Percentiles rank a stretch among this genome's conserved stretches.
Evolutionary conservation across 352 stramenopile genomes (phyloP).

Genomic region (Poterioochromonas sp.): DNA sequence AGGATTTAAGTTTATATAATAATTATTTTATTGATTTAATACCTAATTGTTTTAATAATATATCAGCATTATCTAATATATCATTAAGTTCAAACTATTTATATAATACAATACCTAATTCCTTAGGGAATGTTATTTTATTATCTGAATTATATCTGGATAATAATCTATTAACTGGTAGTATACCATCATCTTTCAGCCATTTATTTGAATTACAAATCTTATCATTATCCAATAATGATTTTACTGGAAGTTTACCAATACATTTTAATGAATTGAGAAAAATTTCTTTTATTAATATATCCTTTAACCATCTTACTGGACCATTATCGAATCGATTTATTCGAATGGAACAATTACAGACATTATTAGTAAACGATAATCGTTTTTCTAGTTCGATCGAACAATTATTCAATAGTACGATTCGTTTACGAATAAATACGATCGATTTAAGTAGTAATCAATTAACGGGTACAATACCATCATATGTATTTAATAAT

Average conservation of each 20-base stretch:
- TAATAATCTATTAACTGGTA: background rate
- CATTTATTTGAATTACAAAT: background rate
- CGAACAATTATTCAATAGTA: background rate
- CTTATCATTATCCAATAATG: background rate
- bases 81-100: too few relatives aligned
- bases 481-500: background rate
- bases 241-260: background rate
- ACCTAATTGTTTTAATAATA: too few relatives aligned
- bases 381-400: background rate
- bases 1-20: too few relatives aligned
- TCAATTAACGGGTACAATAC: background rate
- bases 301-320: conserved; percentile 10
- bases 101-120: too few relatives aligned
- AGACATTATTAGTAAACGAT: background rate
- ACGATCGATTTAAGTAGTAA: conserved; percentile 5
- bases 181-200: background rate
- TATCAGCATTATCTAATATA: too few relatives aligned
- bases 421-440: background rate
- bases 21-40: too few relatives aligned
- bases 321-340: background rate
- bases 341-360: background rate
- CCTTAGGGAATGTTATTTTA: too few relatives aligned
- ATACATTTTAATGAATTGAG: background rate
- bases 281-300: background rate
- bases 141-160: background rate